Evolutionary conservation across 306 rosid species (phyloP).

Genomic region (Vigna angularis): DNA sequence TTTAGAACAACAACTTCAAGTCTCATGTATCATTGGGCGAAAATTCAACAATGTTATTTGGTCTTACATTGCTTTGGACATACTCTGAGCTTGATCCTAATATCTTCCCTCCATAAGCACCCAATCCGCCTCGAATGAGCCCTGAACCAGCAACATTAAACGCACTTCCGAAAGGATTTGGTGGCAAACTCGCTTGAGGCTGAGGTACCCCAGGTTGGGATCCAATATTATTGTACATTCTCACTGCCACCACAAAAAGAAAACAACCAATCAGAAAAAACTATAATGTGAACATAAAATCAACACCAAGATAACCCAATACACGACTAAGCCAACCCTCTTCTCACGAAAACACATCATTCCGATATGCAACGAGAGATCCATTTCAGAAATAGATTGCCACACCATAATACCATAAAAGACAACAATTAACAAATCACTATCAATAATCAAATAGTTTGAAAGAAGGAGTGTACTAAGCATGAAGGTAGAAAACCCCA

Average conservation of each 20-base stretch:
- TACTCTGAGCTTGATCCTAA: constrained; percentile 96
- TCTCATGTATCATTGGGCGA: not conserved
- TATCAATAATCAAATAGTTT: constrained; percentile 24
- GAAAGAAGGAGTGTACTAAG: not conserved
- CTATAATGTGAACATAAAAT: constrained; percentile 1
- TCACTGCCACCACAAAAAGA: constrained; percentile 40
- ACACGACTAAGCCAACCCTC: constrained; percentile 6
- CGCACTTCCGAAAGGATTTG: constrained; percentile 88
- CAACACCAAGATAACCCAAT: constrained; percentile 20
- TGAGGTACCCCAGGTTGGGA: constrained; percentile 63
- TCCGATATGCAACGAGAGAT: constrained; percentile 8
- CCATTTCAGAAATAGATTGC: constrained; percentile 21
- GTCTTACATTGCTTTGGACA: constrained; percentile 98
- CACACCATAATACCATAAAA: constrained; percentile 28
- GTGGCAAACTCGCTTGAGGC: constrained; percentile 64
- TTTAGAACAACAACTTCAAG: not conserved
- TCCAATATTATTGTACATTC: constrained; percentile 78
- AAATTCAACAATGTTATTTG: constrained; percentile 45
- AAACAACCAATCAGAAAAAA: constrained; percentile 10
- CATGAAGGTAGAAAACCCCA: not conserved
- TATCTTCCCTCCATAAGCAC: constrained; percentile 95
- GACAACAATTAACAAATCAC: constrained; percentile 21
- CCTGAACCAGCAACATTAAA: constrained; percentile 96
- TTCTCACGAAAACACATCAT: not conserved
- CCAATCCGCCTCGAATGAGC: constrained; percentile 91